phyloP scores from a whole-genome alignment of 352 stramenopile genomes.

The Phytopythium kandeliae region DNA sequence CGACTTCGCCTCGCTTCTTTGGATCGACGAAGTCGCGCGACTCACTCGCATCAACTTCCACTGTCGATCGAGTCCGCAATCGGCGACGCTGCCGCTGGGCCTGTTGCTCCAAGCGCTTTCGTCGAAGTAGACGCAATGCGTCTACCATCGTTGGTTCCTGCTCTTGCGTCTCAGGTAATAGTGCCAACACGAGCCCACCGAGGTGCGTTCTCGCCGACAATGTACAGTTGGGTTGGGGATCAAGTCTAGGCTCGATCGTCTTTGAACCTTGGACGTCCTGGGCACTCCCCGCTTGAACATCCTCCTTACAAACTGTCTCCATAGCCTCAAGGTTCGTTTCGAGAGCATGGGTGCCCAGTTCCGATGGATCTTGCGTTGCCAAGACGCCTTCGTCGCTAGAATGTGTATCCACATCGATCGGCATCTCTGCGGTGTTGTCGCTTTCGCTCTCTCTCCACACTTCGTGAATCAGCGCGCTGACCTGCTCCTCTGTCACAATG shows the following conservation, averaged over 20 bases:
- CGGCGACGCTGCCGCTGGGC: not conserved
- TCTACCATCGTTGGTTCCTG: not conserved
- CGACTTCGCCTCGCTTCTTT: not conserved
- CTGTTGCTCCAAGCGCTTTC: not conserved
- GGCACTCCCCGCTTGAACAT: not conserved
- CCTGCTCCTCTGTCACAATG: slow-evolving; percentile 45
- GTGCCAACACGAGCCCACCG: not conserved
- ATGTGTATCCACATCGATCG: not conserved
- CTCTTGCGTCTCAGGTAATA: not conserved
- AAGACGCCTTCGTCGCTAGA: not conserved
- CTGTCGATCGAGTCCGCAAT: too few species aligned
- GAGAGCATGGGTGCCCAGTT: too few species aligned
- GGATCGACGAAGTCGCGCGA: not conserved
- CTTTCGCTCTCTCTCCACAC: slow-evolving; percentile 30
- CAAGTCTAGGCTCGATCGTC: too few species aligned
- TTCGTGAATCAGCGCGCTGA: slow-evolving; percentile 30
- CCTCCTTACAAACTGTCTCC: not conserved
- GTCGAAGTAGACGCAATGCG: not conserved
- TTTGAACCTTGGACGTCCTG: too few species aligned
- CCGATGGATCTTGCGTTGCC: not conserved
- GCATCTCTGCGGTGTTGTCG: not conserved
- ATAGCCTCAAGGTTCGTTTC: not conserved
- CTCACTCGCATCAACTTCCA: not conserved
- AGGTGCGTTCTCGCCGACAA: slow-evolving; percentile 1
- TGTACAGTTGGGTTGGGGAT: too few species aligned